Percentiles rank a stretch among this genome's conserved stretches.
These are phyloP conservation scores for Shiraia bambusicola DNA, from an alignment of 2,329 filamentous ascomycete genomes.

Conservation along the genomic window DNA sequence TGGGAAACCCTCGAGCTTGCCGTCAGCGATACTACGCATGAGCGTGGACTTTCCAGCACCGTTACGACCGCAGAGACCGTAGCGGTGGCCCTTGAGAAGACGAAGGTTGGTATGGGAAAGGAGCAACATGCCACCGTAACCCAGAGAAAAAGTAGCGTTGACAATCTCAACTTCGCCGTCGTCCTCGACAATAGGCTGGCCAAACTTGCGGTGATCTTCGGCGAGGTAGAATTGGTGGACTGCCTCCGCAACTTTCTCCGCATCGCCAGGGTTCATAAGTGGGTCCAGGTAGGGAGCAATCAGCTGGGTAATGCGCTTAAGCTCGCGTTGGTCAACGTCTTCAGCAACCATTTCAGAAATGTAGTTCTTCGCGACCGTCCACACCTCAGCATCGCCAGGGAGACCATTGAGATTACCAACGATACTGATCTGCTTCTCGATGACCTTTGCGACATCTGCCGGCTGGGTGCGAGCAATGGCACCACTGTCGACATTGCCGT, in stretches of 20 bases:
- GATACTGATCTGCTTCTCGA: slow-evolving; percentile 76
- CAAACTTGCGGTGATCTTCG: slow-evolving; percentile 85
- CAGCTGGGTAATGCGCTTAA: slow-evolving; percentile 68
- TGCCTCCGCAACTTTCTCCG: slow-evolving; percentile 67
- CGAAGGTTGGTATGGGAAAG: slow-evolving; percentile 94
- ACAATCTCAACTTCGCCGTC: slow-evolving; percentile 95
- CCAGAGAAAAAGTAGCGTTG: slow-evolving; percentile 95
- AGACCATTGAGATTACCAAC: slow-evolving; percentile 64
- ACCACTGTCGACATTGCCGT: slow-evolving; percentile 57
- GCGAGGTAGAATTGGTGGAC: slow-evolving; percentile 77
- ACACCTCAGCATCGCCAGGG: slow-evolving; percentile 62
- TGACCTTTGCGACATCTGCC: slow-evolving; percentile 71
- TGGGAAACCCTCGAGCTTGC: slow-evolving; percentile 96
- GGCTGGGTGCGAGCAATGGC: slow-evolving; percentile 65
- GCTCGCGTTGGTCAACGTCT: slow-evolving; percentile 79
- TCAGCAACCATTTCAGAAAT: slow-evolving; percentile 83
- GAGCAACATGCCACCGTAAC: slow-evolving; percentile 95
- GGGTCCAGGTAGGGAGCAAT: slow-evolving; percentile 75
- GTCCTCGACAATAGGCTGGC: slow-evolving; percentile 80
- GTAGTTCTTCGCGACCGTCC: slow-evolving; percentile 69
- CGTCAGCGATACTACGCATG: slow-evolving; percentile 93
- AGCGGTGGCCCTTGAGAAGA: slow-evolving; percentile 92
- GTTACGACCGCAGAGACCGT: slow-evolving; percentile 95
- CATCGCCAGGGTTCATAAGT: slow-evolving; percentile 64
- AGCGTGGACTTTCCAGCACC: slow-evolving; percentile 98